Conservation (phyloP, 441 rosid genomes). For the Corymbia calophylla region DNA sequence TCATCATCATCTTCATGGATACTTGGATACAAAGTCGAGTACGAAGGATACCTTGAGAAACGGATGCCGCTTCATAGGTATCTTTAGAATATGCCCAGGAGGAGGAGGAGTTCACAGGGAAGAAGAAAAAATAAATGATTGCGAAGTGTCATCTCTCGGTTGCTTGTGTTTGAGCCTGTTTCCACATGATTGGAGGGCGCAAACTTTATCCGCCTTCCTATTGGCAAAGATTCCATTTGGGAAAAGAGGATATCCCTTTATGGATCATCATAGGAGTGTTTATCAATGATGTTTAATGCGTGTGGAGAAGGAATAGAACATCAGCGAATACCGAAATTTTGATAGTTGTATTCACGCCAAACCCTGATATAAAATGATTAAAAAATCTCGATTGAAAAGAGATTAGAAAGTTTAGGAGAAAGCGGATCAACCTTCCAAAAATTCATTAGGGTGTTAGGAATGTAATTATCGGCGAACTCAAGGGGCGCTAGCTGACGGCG, state of each 20-base stretch:
- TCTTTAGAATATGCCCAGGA: neutral
- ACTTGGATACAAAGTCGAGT: neutral
- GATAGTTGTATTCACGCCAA: neutral
- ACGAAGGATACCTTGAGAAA: neutral
- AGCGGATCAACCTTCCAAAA: neutral
- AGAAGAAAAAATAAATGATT: neutral
- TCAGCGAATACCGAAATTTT: neutral
- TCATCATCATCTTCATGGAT: neutral
- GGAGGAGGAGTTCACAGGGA: neutral
- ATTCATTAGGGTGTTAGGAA: neutral
- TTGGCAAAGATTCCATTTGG: neutral
- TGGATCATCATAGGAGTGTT: neutral
- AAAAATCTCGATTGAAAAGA: neutral
- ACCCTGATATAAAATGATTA: neutral
- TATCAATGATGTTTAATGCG: neutral
- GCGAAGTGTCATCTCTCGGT: neutral
- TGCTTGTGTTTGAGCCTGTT: neutral
- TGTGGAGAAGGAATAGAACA: neutral
- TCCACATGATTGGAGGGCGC: neutral
- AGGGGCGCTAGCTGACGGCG: neutral
- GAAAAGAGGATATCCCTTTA: neutral
- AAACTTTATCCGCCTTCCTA: neutral
- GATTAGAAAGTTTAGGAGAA: neutral
- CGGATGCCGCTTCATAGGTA: neutral
- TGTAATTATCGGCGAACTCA: neutral